Conservation (phyloP, 495 filamentous ascomycete genomes). For the Cenococcum geophilum region DNA sequence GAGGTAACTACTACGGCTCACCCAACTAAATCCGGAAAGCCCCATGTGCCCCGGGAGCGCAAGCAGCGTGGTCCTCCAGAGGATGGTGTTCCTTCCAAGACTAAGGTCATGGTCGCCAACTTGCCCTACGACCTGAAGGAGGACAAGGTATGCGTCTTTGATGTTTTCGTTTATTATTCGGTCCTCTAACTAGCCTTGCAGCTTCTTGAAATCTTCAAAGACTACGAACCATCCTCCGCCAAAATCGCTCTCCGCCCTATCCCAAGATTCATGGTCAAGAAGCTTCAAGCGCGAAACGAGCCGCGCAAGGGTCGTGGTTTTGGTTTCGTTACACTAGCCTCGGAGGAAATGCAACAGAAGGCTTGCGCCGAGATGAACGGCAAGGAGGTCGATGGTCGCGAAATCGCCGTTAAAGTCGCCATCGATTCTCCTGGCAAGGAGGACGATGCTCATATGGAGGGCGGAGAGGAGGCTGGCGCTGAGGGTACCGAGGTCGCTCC, state of each 20-base stretch:
- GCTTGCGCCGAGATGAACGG: slow-evolving; percentile 97
- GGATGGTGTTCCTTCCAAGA: slow-evolving; percentile 97
- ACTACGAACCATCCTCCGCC: slow-evolving; percentile 82
- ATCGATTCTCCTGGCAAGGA: slow-evolving; percentile 99
- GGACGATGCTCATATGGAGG: slow-evolving; percentile 48
- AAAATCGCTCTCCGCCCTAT: slow-evolving; percentile 98
- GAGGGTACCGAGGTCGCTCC: slow-evolving; percentile 28
- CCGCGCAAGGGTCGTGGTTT: slow-evolving; percentile 99
- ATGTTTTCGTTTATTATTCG: neutral
- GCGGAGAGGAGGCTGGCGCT: slow-evolving; percentile 21
- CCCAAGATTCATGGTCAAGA: slow-evolving; percentile 99
- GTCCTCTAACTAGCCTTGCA: slow-evolving; percentile 41
- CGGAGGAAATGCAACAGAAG: slow-evolving; percentile 94
- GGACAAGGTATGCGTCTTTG: slow-evolving; percentile 66
- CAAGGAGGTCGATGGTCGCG: slow-evolving; percentile 94
- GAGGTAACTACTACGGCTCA: slow-evolving; percentile 41
- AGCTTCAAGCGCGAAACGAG: slow-evolving; percentile 94
- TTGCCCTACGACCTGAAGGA: slow-evolving; percentile 95
- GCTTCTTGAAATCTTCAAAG: slow-evolving; percentile 94
- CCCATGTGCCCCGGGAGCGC: slow-evolving; percentile 52
- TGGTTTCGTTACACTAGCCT: slow-evolving; percentile 92
- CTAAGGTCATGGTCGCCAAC: slow-evolving; percentile 99
- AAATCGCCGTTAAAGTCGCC: slow-evolving; percentile 99
- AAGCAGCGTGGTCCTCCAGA: slow-evolving; percentile 90
- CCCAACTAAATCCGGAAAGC: slow-evolving; percentile 41